Evolutionary conservation across 352 stramenopile species (phyloP).

Genomic region (Albugo candida): DNA sequence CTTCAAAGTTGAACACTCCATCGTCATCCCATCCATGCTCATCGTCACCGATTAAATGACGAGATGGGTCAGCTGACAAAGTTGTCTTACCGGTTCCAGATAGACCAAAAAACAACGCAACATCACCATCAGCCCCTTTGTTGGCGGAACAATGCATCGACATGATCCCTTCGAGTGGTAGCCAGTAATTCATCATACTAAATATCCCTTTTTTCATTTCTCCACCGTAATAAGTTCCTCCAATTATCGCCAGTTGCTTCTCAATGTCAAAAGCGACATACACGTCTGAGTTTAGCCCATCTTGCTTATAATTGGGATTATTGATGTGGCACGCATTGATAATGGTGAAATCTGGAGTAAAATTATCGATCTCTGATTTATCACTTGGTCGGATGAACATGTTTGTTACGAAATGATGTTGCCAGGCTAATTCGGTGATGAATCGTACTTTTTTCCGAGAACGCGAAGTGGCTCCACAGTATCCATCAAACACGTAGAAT

Average conservation of each 20-base stretch:
- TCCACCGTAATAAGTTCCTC: constrained; percentile 92
- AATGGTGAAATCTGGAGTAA: constrained; percentile 95
- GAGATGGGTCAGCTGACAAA: constrained; percentile 78
- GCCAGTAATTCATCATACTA: constrained; percentile 97
- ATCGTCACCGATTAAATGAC: constrained; percentile 59
- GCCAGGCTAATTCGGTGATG: constrained; percentile 94
- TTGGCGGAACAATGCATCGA: constrained; percentile 98
- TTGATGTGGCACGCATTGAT: constrained; percentile 94
- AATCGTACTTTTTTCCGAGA: constrained; percentile 93
- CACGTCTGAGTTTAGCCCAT: constrained; percentile 89
- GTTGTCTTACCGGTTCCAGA: constrained; percentile 83
- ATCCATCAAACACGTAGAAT: constrained; percentile 91
- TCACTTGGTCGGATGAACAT: constrained; percentile 70
- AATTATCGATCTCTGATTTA: constrained; percentile 78
- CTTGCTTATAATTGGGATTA: constrained; percentile 87
- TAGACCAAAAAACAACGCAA: constrained; percentile 95
- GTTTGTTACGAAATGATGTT: constrained; percentile 96
- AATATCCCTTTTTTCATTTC: constrained; percentile 99
- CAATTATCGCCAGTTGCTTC: constrained; percentile 88
- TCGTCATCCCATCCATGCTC: constrained; percentile 97
- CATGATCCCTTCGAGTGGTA: constrained; percentile 89
- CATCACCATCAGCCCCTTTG: constrained; percentile 91
- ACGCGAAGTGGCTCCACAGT: constrained; percentile 82
- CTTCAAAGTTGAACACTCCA: constrained; percentile 98
- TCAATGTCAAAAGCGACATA: constrained; percentile 96